Evolutionary conservation across 768 basidiomycete species (phyloP), one percentile per base, ranked within the genome.

Genomic region (Rhodocollybia butyracea): DNA sequence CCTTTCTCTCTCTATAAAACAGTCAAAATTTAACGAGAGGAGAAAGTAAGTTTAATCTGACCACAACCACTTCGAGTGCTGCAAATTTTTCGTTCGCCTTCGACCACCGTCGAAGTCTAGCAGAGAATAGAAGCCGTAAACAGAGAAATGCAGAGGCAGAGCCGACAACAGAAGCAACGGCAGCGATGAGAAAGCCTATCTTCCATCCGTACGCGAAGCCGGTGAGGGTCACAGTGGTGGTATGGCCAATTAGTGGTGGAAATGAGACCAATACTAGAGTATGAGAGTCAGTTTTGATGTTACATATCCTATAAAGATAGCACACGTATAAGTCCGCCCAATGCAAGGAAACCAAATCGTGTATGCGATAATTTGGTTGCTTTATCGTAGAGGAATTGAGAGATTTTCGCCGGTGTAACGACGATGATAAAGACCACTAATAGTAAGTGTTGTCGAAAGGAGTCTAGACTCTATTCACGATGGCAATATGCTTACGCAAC

Each of bases 121-220:
- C 62, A 51, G 74, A 73, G 66, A 90, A 89, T 51, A 84, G 66
- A 55, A 76, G 68, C 17, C 89, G 81, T 54, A 92, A 73, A 42
- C 77, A 60, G 26, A 82, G 54, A 63, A 94, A 94, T 3, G 75
- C 79, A 8, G 85, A 48, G 2, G 79, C 79, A 22, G 89, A 82
- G 31, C 89, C 91, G 2, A 82, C 55, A 26, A 92, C 54, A 19
- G 88, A 88, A 2, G 75, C 84, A 13, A 70, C 67, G 0, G 80
- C 78, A 2, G 85, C 83, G 56, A 93, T 78, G 59, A 75, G 76
- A 70, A 89, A 87, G 0, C 92, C 92, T 15, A 50, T 36, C 55
- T 78, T 78, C 73, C 90, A 77, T 42, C 92, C 91, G 62, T 89
- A 94, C 1, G 89, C 86, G 68, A 92, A 94, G 1, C 92, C 92